Percentiles rank a stretch among this genome's conserved stretches.
Conservation (phyloP, 2,329 filamentous ascomycete species). For the Neonectria hederae region DNA sequence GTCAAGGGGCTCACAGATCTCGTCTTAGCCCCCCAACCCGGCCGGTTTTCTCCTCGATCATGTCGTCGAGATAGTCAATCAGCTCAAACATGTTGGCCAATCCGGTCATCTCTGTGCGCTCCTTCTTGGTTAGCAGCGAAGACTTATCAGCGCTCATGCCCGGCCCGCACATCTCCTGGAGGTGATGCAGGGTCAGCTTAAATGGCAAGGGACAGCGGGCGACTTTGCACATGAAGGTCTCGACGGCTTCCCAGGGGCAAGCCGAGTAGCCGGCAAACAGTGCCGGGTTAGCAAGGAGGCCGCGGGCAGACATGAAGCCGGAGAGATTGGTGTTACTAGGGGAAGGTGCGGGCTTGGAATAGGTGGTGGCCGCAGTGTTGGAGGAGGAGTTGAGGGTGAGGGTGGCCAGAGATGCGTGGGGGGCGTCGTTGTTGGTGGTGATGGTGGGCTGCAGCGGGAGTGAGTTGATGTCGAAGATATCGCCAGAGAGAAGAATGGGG, state of each 20-base stretch:
- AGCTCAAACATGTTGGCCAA: conserved; percentile 65
- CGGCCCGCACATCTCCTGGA: conserved; percentile 72
- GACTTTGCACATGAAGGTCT: conserved; percentile 68
- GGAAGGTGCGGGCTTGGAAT: conserved; percentile 27
- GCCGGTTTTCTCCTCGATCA: conserved; percentile 50
- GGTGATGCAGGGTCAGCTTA: conserved; percentile 71
- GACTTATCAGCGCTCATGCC: conserved; percentile 64
- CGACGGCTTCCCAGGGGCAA: conserved; percentile 71
- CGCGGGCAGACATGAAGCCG: conserved; percentile 76
- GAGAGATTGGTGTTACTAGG: conserved; percentile 60
- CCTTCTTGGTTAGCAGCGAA: conserved; percentile 64
- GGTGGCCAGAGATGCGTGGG: conserved; percentile 39
- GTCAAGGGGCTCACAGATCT: conserved; percentile 42
- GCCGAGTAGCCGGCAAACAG: conserved; percentile 66
- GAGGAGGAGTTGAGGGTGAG: conserved; percentile 42
- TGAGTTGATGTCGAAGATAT: conserved; percentile 67
- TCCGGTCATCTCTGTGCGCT: conserved; percentile 60
- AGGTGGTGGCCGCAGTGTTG: background rate
- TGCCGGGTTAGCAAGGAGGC: conserved; percentile 73
- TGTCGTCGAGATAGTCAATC: conserved; percentile 68
- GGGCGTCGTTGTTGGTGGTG: conserved; percentile 37
- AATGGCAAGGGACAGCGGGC: conserved; percentile 68
- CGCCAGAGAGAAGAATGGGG: conserved; percentile 74
- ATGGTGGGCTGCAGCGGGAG: conserved; percentile 55
- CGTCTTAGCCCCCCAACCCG: conserved; percentile 45